Evolutionary conservation across 2,329 filamentous ascomycete genomes (phyloP).

Genomic region (Colletotrichum trifolii): DNA sequence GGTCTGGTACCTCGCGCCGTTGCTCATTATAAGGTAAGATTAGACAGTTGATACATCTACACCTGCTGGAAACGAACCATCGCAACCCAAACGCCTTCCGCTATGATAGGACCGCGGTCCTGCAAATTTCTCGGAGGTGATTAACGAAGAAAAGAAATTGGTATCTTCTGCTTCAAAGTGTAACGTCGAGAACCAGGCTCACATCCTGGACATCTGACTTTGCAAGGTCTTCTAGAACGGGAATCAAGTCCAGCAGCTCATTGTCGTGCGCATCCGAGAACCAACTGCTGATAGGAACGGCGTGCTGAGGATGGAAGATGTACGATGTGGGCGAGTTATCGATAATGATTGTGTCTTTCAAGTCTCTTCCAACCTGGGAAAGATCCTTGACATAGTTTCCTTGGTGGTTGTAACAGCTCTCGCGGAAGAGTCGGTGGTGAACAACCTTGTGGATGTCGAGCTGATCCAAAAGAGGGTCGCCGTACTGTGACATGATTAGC

Average conservation of each 20-base stretch:
- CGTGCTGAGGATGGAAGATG: slow-evolving; percentile 99
- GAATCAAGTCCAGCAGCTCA: slow-evolving; percentile 95
- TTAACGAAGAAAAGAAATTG: slow-evolving; percentile 46
- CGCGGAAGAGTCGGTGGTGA: slow-evolving; percentile 94
- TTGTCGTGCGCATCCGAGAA: slow-evolving; percentile 99
- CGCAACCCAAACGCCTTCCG: slow-evolving; percentile 66
- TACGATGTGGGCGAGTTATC: slow-evolving; percentile 99
- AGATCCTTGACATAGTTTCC: slow-evolving; percentile 99
- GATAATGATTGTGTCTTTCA: slow-evolving; percentile 98
- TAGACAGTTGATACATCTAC: slow-evolving; percentile 63
- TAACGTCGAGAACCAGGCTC: slow-evolving; percentile 95
- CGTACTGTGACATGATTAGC: slow-evolving; percentile 71
- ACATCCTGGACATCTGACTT: slow-evolving; percentile 91
- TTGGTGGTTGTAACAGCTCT: slow-evolving; percentile 99
- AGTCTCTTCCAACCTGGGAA: slow-evolving; percentile 93
- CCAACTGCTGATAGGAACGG: slow-evolving; percentile 99
- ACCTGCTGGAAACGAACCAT: slow-evolving; percentile 57
- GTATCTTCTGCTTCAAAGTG: slow-evolving; percentile 64
- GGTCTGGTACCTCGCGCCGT: slow-evolving; percentile 34
- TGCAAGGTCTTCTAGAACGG: slow-evolving; percentile 96
- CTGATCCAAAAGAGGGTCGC: slow-evolving; percentile 94
- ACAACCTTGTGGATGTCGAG: slow-evolving; percentile 97
- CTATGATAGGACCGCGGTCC: slow-evolving; percentile 56
- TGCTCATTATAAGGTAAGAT: slow-evolving; percentile 57
- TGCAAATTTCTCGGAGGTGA: slow-evolving; percentile 38